phyloP scores from a whole-genome alignment of 164 flowering plant genomes.

The Sextonia rubra region DNA sequence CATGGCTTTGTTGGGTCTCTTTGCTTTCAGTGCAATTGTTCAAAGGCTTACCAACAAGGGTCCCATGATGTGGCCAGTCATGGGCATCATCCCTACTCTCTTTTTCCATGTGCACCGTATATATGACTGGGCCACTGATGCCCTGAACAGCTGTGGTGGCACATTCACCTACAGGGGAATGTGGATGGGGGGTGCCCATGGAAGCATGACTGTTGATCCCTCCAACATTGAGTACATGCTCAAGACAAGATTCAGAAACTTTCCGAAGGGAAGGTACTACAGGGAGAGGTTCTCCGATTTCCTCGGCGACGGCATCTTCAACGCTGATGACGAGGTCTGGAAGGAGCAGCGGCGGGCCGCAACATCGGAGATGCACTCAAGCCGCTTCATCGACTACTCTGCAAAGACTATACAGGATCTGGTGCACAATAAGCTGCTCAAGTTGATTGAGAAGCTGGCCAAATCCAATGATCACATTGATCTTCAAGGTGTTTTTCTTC shows the following conservation, averaged over 20 bases:
- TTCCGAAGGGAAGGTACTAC: constrained; percentile 69
- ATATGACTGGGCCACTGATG: constrained; percentile 40
- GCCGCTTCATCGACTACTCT: constrained; percentile 42
- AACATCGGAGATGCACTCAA: constrained; percentile 52
- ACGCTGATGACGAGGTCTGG: constrained; percentile 65
- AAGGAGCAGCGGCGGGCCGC: constrained; percentile 49
- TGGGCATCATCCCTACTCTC: constrained; percentile 53
- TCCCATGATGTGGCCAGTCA: constrained; percentile 65
- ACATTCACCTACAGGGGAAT: constrained; percentile 45
- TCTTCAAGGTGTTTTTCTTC: constrained; percentile 54
- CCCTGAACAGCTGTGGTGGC: constrained; percentile 36
- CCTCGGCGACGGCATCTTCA: constrained; percentile 77
- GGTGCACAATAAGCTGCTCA: constrained; percentile 46
- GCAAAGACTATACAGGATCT: constrained; percentile 28
- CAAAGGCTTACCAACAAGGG: constrained; percentile 46
- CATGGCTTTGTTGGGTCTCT: constrained; percentile 36
- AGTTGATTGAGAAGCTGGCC: constrained; percentile 29
- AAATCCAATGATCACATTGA: constrained; percentile 27
- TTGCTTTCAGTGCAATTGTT: constrained; percentile 32
- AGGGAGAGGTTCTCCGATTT: constrained; percentile 54
- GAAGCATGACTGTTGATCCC: constrained; percentile 54
- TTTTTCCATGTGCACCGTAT: constrained; percentile 25
- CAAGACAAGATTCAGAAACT: constrained; percentile 64
- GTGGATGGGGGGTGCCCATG: constrained; percentile 39
- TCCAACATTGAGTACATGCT: constrained; percentile 62